These are phyloP conservation scores for Podospora fimiseda DNA, from an alignment of 495 filamentous ascomycete genomes.

Conservation along the genomic window DNA sequence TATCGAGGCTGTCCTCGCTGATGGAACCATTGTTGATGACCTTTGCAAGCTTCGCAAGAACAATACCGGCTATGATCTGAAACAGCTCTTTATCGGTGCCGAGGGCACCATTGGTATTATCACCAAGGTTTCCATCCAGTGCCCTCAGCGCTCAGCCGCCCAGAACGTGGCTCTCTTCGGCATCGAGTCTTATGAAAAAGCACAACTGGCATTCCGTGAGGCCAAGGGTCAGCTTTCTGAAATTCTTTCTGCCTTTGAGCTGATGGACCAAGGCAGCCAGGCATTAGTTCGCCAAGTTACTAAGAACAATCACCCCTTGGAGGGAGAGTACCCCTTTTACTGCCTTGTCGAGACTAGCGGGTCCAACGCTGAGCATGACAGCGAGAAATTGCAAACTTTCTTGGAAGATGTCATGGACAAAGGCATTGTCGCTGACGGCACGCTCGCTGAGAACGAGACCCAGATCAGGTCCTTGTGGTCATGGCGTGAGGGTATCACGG, in stretches of 20 bases:
- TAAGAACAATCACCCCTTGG: constrained; percentile 70
- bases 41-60: constrained; percentile 87
- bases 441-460: constrained; percentile 85
- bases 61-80: constrained; percentile 94
- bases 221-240: constrained; percentile 87
- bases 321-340: constrained; percentile 84
- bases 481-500: constrained; percentile 89
- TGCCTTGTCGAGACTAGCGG: constrained; percentile 94
- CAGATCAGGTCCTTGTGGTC: constrained; percentile 81
- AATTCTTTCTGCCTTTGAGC: constrained; percentile 93
- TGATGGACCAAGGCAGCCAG: constrained; percentile 87
- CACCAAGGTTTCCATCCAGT: constrained; percentile 81
- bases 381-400: constrained; percentile 75
- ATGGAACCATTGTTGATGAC: constrained; percentile 86
- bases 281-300: constrained; percentile 65
- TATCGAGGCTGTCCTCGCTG: constrained; percentile 84
- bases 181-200: constrained; percentile 78
- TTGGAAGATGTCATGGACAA: constrained; percentile 85
- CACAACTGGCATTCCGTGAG: constrained; percentile 71
- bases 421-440: constrained; percentile 79
- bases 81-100: constrained; percentile 92
- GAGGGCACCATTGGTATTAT: constrained; percentile 95
- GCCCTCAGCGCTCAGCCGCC: constrained; percentile 75
- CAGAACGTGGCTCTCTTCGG: constrained; percentile 89
- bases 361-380: constrained; percentile 87